These are phyloP conservation scores for Eremothecium coryli DNA, from an alignment of 1,139 yeast genomes.

Conservation along the genomic window DNA sequence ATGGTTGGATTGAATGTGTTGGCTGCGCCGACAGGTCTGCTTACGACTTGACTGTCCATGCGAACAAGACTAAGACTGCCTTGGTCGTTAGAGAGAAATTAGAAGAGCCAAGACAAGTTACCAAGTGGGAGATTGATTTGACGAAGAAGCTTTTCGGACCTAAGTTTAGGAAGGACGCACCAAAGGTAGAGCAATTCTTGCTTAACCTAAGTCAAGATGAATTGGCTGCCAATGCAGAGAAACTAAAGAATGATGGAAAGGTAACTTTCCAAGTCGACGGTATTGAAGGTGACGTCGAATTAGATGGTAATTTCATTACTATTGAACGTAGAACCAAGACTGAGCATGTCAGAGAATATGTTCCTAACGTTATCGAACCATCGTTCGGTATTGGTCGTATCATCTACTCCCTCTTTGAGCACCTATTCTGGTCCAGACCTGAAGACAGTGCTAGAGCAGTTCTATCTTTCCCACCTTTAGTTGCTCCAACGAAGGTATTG, in stretches of 20 bases:
- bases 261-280: slow-evolving; percentile 56
- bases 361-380: slow-evolving; percentile 98
- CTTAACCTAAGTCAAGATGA: slow-evolving; percentile 73
- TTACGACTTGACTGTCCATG: slow-evolving; percentile 89
- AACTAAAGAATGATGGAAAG: slow-evolving; percentile 53
- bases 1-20: slow-evolving; percentile 99
- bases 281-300: slow-evolving; percentile 54
- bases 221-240: slow-evolving; percentile 65
- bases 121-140: slow-evolving; percentile 72
- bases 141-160: slow-evolving; percentile 97
- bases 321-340: slow-evolving; percentile 73
- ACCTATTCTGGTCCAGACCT: slow-evolving; percentile 89
- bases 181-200: slow-evolving; percentile 78
- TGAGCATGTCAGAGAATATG: slow-evolving; percentile 89
- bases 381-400: slow-evolving; percentile 99
- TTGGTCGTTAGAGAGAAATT: slow-evolving; percentile 87
- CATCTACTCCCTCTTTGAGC: slow-evolving; percentile 87
- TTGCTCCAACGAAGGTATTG: slow-evolving; percentile 96
- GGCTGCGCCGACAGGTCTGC: slow-evolving; percentile 99
- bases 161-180: slow-evolving; percentile 92
- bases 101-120: slow-evolving; percentile 74
- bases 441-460: slow-evolving; percentile 88
- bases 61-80: slow-evolving; percentile 91
- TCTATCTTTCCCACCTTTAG: slow-evolving; percentile 86
- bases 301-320: slow-evolving; percentile 60